phyloP scores from a whole-genome alignment of 2,329 filamentous ascomycete genomes.

The Plectosphaerella sp. region DNA sequence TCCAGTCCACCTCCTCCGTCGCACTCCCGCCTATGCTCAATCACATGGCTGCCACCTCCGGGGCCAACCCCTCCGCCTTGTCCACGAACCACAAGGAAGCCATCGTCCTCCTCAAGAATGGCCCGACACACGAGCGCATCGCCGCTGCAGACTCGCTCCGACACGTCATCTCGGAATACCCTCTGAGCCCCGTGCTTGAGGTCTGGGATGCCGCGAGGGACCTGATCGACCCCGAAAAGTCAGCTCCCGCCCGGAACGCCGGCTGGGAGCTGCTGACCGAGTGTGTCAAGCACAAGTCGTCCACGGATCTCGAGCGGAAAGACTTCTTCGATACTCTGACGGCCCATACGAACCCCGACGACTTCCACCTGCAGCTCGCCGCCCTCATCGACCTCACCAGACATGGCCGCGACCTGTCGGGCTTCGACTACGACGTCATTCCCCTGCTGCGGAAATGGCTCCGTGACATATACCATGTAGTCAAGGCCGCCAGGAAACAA shows the following conservation, averaged over 20 bases:
- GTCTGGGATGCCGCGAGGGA: conserved; percentile 66
- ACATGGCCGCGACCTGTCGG: conserved; percentile 56
- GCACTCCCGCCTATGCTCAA: conserved; percentile 36
- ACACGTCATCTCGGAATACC: conserved; percentile 52
- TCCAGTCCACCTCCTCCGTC: conserved; percentile 31
- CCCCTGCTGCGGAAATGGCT: conserved; percentile 61
- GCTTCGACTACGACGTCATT: conserved; percentile 64
- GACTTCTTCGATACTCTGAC: conserved; percentile 63
- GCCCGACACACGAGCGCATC: conserved; percentile 47
- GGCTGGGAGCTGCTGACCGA: conserved; percentile 64
- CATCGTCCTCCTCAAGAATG: conserved; percentile 50
- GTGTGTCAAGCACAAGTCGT: conserved; percentile 57
- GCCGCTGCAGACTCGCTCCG: conserved; percentile 55
- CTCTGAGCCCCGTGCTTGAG: conserved; percentile 52
- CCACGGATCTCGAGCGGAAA: conserved; percentile 62
- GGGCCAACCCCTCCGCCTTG: conserved; percentile 33
- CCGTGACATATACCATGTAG: conserved; percentile 47
- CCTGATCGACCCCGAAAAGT: conserved; percentile 53
- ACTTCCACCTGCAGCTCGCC: conserved; percentile 63
- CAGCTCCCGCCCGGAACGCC: conserved; percentile 48
- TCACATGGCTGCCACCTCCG: conserved; percentile 31
- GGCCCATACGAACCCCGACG: conserved; percentile 50
- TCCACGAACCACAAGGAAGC: conserved; percentile 49
- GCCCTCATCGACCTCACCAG: conserved; percentile 59
- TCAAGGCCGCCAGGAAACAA: conserved; percentile 46